Conservation (phyloP, 169 alveolate genomes). For the Eimeria sp. region DNA sequence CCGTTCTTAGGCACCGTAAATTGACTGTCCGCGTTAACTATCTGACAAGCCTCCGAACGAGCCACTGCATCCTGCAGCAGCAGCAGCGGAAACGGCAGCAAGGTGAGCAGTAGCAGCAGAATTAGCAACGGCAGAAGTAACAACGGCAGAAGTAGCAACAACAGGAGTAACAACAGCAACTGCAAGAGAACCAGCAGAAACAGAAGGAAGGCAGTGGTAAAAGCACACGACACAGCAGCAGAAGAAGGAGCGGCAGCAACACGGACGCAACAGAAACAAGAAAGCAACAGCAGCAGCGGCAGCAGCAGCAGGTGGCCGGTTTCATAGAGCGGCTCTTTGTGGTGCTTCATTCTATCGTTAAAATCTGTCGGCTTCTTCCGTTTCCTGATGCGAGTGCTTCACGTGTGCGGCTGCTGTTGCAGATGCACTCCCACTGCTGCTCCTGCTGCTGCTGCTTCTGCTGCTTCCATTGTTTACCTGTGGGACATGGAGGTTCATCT, state of each 20-base stretch:
- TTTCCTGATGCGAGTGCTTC: not conserved
- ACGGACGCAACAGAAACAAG: no score
- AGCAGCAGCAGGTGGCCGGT: no score
- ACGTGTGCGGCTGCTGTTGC: not conserved
- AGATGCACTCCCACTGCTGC: not conserved
- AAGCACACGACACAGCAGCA: no score
- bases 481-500: conserved; percentile 99
- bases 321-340: no score
- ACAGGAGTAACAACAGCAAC: not conserved
- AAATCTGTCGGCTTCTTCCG: not conserved
- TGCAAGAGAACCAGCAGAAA: not conserved
- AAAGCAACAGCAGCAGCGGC: no score
- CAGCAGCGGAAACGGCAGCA: not conserved
- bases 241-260: no score
- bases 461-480: conserved; percentile 84
- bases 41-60: conserved; percentile 97
- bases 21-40: conserved; percentile 97
- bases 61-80: conserved; percentile 94
- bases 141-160: conserved; percentile 23
- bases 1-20: conserved; percentile 99
- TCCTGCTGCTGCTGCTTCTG: not conserved
- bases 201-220: not conserved
- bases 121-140: not conserved
- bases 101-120: not conserved
- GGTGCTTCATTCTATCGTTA: not conserved